phyloP scores from a whole-genome alignment of 177 flowering plant genomes.

The Vitis hybrid region DNA sequence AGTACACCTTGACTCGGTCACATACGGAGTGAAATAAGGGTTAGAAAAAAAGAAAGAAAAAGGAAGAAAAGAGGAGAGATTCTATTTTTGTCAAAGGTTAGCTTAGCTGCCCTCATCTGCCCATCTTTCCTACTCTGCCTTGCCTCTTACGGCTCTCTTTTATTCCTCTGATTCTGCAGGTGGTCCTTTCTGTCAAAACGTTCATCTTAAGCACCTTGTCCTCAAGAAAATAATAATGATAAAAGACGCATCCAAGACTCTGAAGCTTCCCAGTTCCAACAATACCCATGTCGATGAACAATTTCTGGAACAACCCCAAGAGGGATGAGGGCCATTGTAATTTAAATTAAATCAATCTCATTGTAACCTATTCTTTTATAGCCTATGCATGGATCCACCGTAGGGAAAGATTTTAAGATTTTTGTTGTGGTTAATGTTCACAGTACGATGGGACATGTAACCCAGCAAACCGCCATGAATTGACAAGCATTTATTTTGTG shows the following conservation, averaged over 20 bases:
- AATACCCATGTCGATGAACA: too few species aligned
- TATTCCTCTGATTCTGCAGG: not conserved
- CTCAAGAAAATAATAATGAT: conserved; percentile 1
- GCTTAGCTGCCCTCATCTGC: conserved; percentile 1
- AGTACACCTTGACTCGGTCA: conserved; percentile 11
- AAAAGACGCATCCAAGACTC: too few species aligned
- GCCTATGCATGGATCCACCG: too few species aligned
- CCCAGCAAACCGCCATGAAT: not conserved
- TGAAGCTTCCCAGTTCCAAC: too few species aligned
- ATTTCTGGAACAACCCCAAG: too few species aligned
- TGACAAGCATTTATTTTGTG: not conserved
- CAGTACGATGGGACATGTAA: not conserved
- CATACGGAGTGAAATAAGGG: not conserved
- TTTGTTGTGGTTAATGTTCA: not conserved
- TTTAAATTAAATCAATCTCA: too few species aligned
- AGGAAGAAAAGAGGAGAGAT: not conserved
- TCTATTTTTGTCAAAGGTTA: conserved; percentile 13
- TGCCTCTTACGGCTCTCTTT: conserved; percentile 12
- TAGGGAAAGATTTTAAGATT: not conserved
- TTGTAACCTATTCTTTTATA: too few species aligned
- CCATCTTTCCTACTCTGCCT: conserved; percentile 10
- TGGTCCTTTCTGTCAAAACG: conserved; percentile 18
- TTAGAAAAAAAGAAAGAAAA: too few species aligned
- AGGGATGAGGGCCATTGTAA: too few species aligned
- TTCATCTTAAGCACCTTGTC: conserved; percentile 8